phyloP scores from a whole-genome alignment of 352 stramenopile genomes.

The Pythium vanterpoolii region DNA sequence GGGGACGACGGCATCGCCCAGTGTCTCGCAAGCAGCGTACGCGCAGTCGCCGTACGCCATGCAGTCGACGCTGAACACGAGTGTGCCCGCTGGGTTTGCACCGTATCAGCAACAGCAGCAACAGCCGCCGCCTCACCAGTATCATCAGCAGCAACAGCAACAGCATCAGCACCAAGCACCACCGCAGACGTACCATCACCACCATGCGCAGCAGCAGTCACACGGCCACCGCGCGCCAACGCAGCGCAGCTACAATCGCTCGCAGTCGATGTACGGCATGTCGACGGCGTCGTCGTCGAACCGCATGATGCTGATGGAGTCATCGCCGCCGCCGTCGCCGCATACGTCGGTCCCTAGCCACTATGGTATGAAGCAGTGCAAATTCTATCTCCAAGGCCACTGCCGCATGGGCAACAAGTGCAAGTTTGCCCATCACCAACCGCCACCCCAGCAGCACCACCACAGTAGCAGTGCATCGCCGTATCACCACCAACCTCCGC shows the following conservation, averaged over 20 bases:
- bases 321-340: conserved; percentile 59
- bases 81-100: background rate
- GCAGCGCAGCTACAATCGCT: conserved; percentile 6
- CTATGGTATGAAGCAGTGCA: conserved; percentile 59
- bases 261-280: conserved; percentile 16
- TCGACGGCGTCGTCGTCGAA: conserved; percentile 12
- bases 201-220: conserved; percentile 8
- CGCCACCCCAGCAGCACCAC: conserved; percentile 8
- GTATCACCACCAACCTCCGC: conserved; percentile 5
- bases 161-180: background rate
- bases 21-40: background rate
- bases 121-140: background rate
- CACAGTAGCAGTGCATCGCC: conserved; percentile 11
- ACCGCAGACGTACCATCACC: conserved; percentile 4
- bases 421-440: conserved; percentile 71
- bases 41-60: conserved; percentile 12
- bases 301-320: conserved; percentile 38
- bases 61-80: conserved; percentile 4
- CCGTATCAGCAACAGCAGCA: conserved; percentile 8
- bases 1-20: background rate
- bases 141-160: conserved; percentile 6
- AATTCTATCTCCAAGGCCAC: conserved; percentile 83
- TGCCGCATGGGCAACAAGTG: conserved; percentile 86
- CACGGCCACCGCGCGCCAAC: background rate
- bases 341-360: conserved; percentile 13